Evolutionary conservation across 352 stramenopile genomes (phyloP), one percentile per base, ranked within the genome.

Genomic region (Pelagophyceae sp.): DNA sequence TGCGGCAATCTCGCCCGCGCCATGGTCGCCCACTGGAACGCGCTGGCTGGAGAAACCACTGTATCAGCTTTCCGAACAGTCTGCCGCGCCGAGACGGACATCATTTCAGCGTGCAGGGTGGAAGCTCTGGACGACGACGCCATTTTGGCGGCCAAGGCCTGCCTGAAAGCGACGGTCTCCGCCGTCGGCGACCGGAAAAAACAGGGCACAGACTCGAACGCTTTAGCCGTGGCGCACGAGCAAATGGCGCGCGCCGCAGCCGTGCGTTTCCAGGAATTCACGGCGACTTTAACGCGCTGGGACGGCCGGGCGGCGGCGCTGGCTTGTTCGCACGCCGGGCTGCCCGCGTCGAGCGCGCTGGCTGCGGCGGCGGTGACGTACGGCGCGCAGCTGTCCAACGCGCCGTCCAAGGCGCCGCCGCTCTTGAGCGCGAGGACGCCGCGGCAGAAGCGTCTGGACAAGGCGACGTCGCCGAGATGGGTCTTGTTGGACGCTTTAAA

Each of bases 291-390:
- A 3, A 31, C 2, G 23, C 67, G 67, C 67, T 74, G 67, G 67
- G 67, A 74, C 38, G 67, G 15, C 2, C 67, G 67, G 11, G 2
- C 2, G 15, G 67, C 67, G 1, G 19, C 35, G 23, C 38, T 74
- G 17, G 37, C 67, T 15, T 33, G 35, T 11, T 1, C 20, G 1
- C 67, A 74, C 35, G 67, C 67, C 33, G 20, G 1, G 15, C 35
- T 74, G 11, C 2, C 33, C 15, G 27, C 2, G 2, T 33, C 2
- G 15, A 20, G 17, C 5, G 31, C 33, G 2, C 1, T 11, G 25
- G 37, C 67, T 23, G 67, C 67, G 35, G 67, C 67, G 35, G 35
- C n/a, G 35, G 67, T 35, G 35, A 40, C 67, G 11, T 74, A 35
- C n/a, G 67, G 17, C 5, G 11, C 15, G 15, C 19, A 0, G 11